These are phyloP conservation scores for Nowakowskiella sp. DNA, from an alignment of 192 early-diverging fungal genomes.

Conservation along the genomic window DNA sequence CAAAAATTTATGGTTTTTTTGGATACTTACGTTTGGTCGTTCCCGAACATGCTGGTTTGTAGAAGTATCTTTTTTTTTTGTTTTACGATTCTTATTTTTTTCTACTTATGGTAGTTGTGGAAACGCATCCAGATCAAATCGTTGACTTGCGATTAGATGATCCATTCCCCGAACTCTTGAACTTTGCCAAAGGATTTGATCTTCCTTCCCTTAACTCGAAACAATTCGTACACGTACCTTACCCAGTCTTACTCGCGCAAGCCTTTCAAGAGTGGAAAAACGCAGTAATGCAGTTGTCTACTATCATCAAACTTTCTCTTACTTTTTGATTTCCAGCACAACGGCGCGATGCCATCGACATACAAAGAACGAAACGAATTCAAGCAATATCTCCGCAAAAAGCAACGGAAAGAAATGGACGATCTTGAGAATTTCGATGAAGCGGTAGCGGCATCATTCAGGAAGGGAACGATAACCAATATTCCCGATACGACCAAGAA, in stretches of 20 bases:
- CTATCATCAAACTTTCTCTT: not conserved
- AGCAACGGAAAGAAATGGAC: slow-evolving; percentile 34
- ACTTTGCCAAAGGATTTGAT: slow-evolving; percentile 58
- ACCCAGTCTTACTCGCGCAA: slow-evolving; percentile 70
- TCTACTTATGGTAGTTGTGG: slow-evolving; percentile 58
- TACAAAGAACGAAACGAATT: slow-evolving; percentile 58
- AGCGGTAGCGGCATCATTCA: slow-evolving; percentile 58
- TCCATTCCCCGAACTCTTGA: slow-evolving; percentile 67
- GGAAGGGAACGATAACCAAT: slow-evolving; percentile 48
- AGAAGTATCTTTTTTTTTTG: too few species aligned
- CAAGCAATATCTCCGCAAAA: slow-evolving; percentile 45
- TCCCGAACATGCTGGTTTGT: slow-evolving; percentile 74
- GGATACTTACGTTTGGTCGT: slow-evolving; percentile 62
- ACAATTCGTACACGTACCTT: slow-evolving; percentile 78
- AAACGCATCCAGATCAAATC: slow-evolving; percentile 71
- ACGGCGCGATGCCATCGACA: slow-evolving; percentile 49
- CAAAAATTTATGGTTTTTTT: slow-evolving; percentile 65
- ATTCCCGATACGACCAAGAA: too few species aligned
- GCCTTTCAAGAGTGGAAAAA: slow-evolving; percentile 66
- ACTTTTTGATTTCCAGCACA: slow-evolving; percentile 32
- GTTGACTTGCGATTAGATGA: slow-evolving; percentile 74
- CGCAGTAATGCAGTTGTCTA: slow-evolving; percentile 30
- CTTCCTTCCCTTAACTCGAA: slow-evolving; percentile 56
- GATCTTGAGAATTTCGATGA: slow-evolving; percentile 82
- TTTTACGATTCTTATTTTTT: not conserved